Conservation (phyloP, 2,329 filamentous ascomycete species). For the Camptophora hylomeconis region DNA sequence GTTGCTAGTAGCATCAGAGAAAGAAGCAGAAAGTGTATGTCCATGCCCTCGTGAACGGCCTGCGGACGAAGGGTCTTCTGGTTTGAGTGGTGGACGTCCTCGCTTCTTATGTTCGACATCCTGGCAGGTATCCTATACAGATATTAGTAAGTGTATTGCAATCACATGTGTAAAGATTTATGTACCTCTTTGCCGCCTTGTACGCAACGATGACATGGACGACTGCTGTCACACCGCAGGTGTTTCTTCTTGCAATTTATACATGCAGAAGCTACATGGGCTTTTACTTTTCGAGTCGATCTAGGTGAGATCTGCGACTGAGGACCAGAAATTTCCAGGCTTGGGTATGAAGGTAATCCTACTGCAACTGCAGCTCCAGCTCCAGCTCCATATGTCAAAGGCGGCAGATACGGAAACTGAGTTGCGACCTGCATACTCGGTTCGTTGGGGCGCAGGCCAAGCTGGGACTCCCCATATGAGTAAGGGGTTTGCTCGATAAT, state of each 20-base stretch:
- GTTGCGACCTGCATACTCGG: too few relatives aligned
- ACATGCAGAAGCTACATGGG: constrained; percentile 35
- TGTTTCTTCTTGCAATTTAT: constrained; percentile 38
- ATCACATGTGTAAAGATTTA: constrained; percentile 3
- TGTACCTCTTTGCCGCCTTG: constrained; percentile 34
- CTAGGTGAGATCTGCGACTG: constrained; percentile 22
- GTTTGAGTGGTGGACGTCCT: constrained; percentile 26
- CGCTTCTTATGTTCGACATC: constrained; percentile 36
- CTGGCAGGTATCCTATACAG: constrained; percentile 27
- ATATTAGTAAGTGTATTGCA: constrained; percentile 7
- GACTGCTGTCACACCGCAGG: constrained; percentile 31
- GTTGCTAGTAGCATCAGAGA: constrained; percentile 1
- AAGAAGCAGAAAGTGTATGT: too few relatives aligned
- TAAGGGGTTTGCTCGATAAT: too few relatives aligned
- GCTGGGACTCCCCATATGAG: too few relatives aligned
- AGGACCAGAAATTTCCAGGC: too few relatives aligned
- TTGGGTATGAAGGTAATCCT: constrained; percentile 16
- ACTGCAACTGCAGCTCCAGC: constrained; percentile 6
- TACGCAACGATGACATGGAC: constrained; percentile 33
- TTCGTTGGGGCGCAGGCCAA: too few relatives aligned
- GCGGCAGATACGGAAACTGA: too few relatives aligned
- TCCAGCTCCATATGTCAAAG: constrained; percentile 15
- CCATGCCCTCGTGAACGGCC: too few relatives aligned
- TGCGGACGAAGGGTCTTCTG: constrained; percentile 9
- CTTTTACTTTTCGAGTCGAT: constrained; percentile 31